These are phyloP conservation scores for Strigomonas galati DNA, from an alignment of 208 protist genomes.

Conservation along the genomic window DNA sequence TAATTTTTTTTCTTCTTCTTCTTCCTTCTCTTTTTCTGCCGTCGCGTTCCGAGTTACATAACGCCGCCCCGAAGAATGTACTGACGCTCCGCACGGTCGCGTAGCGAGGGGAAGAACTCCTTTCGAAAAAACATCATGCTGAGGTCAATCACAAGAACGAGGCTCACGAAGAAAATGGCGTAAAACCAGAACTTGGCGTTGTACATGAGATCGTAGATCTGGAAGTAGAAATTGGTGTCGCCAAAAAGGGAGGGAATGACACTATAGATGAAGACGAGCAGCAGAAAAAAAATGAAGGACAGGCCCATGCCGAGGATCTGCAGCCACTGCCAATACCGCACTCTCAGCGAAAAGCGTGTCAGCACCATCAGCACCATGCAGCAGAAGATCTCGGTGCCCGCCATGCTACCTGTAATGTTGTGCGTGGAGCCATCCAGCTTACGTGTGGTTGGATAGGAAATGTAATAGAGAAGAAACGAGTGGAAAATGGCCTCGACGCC, in stretches of 20 bases:
- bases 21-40: constrained; percentile 1
- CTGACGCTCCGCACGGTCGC: constrained; percentile 53
- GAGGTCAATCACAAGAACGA: constrained; percentile 49
- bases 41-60: constrained; percentile 2
- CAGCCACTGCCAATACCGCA: constrained; percentile 80
- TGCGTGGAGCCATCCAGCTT: constrained; percentile 22
- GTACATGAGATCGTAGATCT: constrained; percentile 54
- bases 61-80: constrained; percentile 22
- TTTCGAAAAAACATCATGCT: constrained; percentile 53
- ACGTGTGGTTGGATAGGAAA: constrained; percentile 46
- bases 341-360: constrained; percentile 49
- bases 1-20: constrained; percentile 7
- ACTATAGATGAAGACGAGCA: constrained; percentile 61
- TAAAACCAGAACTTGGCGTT: constrained; percentile 79
- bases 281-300: constrained; percentile 44
- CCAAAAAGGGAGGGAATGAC: constrained; percentile 48
- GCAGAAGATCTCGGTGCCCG: constrained; percentile 66
- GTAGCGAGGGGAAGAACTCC: constrained; percentile 51
- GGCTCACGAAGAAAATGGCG: constrained; percentile 48
- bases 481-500: constrained; percentile 52
- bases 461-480: constrained; percentile 62
- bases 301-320: constrained; percentile 53
- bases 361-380: constrained; percentile 71
- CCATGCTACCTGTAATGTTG: constrained; percentile 45
- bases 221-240: constrained; percentile 63